Base-by-base conservation (phyloP, 1,284 basidiomycete genomes). In the Macrocystidia cucumis region DNA sequence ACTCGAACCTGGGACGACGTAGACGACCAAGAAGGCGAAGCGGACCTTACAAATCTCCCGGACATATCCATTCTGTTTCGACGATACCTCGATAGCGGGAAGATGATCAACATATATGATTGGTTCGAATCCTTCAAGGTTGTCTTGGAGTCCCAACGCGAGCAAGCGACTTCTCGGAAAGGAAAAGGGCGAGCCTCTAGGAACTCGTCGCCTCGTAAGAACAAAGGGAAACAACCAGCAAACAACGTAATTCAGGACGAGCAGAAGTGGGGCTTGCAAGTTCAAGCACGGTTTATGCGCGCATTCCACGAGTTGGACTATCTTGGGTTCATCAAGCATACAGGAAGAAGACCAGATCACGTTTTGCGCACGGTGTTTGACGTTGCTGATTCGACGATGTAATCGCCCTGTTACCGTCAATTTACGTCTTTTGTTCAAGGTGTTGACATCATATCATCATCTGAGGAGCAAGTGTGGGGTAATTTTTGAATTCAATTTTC, bases 61-160 rank as follows among this genome's bases (percentile, higher is more conserved):
- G 85, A 89, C 47, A 78, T 73, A 4, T 75, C 70, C 44, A 79
- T 88, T 37, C 60, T 87, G n/a, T 86, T 87, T 57, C 60, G 62
- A 28, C 67, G 82, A 12, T 88, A 86, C 55, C 60, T 79, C 35
- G 79, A 87, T 44, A 80, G 80, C 30, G 83, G 83, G 29, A 75
- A 69, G 54, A 72, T 82, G 70, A 72, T 89, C 55, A 89, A 89
- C 48, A 69, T 85, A 1, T 85, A 81, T 49, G 85, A 89, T 54
- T 87, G 84, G 84, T 87, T 75, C 49, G 74, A 81, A 44, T 68
- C 78, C 9, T 89, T 88, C 51, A 65, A 68, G 22, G 56, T 63
- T 18, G 76, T 72, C 24, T 53, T 85, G 34, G 78, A 84, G 46
- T 57, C 55, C 3, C 80, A 81, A 53, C 54, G 62, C 17, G 42